Evolutionary conservation across 768 basidiomycete genomes (phyloP), one percentile per base, ranked within the genome.

Genomic region (Hygrocybe punicea): DNA sequence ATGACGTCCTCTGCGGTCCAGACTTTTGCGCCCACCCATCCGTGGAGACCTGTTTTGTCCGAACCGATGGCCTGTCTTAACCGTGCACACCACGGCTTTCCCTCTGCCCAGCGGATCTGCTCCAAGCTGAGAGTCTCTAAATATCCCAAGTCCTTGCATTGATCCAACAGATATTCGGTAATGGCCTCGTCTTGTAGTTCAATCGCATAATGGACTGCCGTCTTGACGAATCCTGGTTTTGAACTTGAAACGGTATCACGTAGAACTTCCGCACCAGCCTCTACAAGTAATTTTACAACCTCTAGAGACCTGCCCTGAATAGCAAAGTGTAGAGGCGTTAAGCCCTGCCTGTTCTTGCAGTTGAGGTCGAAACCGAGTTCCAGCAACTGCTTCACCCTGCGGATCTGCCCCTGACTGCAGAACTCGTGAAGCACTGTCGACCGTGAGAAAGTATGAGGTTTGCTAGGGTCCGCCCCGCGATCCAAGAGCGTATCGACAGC

Each of bases 391-490:
- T 45, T 45, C 44, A 45, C 44, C 44, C 44, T 45, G 44, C 17
- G 44, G 44, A 45, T 19, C 44, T 45, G 44, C 44, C 44, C 44
- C 21, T 19, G 44, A 45, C 44, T 19, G 21, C 44, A 45, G 44
- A 45, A 45, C 44, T 45, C 44, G 44, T 45, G 44, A 45, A 45
- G 44, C 44, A 45, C 44, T 17, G 44, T 45, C 14, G 14, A 45
- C 14, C 21, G 44, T 19, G 44, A 10, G 44, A 45, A 45, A 45
- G 44, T 45, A 45, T 45, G 44, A 19, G 44, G 44, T 45, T 45
- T 45, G 44, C 44, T 45, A 45, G 44, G 44, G 44, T 45, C 44
- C 44, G 44, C 44, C 21, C 44, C 44, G 44, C 44, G 44, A 45
- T 9, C 44, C 44, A 45, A 45, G 8, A 45, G 44, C 44, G 44